A percentile compares a stretch with the other conserved stretches of the same genome.
Evolutionary conservation across 169 alveolate genomes (phyloP).

Genomic region (Eimeria praecox): DNA sequence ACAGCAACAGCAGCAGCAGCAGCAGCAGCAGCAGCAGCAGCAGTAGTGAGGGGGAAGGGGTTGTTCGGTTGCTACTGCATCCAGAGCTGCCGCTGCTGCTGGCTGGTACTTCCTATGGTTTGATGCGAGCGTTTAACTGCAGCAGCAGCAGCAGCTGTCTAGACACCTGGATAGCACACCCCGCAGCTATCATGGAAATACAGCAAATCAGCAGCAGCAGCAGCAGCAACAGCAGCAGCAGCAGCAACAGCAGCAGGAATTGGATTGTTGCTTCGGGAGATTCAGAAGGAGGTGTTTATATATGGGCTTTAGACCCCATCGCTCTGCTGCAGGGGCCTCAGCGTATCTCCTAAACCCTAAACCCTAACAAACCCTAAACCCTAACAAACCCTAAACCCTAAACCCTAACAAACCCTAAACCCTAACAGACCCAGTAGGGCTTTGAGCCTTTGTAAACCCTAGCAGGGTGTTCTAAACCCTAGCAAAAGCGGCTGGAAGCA

Average conservation of each 20-base stretch:
- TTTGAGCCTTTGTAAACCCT: not conserved
- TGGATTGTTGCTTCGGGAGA: constrained; percentile 41
- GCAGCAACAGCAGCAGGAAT: not conserved
- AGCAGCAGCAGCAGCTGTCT: constrained; percentile 50
- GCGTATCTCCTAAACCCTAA: constrained; percentile 5
- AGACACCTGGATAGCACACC: constrained; percentile 40
- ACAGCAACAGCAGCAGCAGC: constrained; percentile 40
- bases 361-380: not conserved
- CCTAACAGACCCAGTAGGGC: not conserved
- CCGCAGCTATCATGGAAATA: constrained; percentile 9
- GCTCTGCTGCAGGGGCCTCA: constrained; percentile 39
- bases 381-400: not conserved
- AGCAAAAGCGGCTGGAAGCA: no score
- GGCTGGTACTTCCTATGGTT: constrained; percentile 2
- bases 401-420: not conserved
- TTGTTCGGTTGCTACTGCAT: constrained; percentile 31
- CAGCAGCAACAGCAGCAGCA: not conserved
- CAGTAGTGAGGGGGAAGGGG: not conserved
- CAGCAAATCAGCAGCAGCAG: constrained; percentile 29
- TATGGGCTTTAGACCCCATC: constrained; percentile 33
- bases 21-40: not conserved
- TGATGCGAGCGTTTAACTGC: constrained; percentile 27
- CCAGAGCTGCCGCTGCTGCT: constrained; percentile 40
- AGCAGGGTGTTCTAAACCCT: not conserved
- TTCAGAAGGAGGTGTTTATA: constrained; percentile 15